Conservation (phyloP, 2,329 filamentous ascomycete species). For the Botrytis squamosa region DNA sequence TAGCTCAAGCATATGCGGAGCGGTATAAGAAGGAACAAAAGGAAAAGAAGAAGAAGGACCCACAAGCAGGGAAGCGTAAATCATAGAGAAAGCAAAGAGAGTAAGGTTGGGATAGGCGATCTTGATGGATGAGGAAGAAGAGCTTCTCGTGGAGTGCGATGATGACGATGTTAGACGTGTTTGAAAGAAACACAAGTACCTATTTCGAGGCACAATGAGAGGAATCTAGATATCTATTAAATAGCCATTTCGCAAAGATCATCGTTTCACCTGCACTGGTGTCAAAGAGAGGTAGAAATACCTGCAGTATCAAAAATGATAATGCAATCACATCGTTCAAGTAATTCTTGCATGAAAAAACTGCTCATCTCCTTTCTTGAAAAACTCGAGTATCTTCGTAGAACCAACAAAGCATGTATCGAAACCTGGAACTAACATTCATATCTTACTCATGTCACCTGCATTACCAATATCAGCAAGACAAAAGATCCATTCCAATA, state of each 20-base stretch:
- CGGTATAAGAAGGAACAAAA: fast-evolving
- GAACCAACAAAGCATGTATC: background rate
- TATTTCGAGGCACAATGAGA: background rate
- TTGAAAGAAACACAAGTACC: background rate
- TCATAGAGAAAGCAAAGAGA: background rate
- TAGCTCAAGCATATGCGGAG: no score
- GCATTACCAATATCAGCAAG: background rate
- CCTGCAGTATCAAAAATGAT: background rate
- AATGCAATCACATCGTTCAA: background rate
- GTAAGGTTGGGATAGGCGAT: background rate
- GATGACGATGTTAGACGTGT: fast-evolving
- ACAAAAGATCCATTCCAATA: background rate
- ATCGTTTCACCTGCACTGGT: no score
- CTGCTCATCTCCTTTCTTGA: background rate
- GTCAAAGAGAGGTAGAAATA: background rate
- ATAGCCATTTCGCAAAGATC: fast-evolving
- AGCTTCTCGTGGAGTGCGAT: no score
- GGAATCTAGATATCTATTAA: background rate
- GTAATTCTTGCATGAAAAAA: background rate
- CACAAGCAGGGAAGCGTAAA: background rate
- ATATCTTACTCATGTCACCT: no score
- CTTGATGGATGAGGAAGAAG: background rate
- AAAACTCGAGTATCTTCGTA: background rate
- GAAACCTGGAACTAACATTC: background rate
- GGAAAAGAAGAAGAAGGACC: no score